Base-by-base conservation (phyloP, 345 rosid species). In the Alliaria petiolata region DNA sequence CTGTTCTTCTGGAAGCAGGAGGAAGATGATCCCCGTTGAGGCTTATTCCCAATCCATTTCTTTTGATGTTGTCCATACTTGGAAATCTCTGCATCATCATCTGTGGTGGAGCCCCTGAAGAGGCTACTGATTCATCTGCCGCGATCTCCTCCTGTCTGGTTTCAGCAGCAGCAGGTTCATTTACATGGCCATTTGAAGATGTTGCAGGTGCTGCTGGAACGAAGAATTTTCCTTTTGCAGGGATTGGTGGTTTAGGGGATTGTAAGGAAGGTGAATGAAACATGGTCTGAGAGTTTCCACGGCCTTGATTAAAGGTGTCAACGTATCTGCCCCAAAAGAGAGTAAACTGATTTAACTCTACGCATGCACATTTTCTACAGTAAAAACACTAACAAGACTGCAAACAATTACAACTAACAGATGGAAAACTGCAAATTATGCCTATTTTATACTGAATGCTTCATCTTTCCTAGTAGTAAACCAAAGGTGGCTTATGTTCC, bases 201-300 rank as follows among this genome's bases (percentile, higher is more conserved):
- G 78, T 35, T 84, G 85, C 66, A 46, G 88, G 43, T 56, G 70
- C 28, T 25, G 87, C 44, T 3, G 99, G 99, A 28, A 95, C 78
- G 75, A 95, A 92, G 74, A 95, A 90, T 63, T 90, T 95, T 2
- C 92, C 85, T 75, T 85, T 89, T 47, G 91, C 79, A 60, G 87
- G 78, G 16, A 74, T 80, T 25, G 86, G 84, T 33, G 96, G 90
- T 85, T 87, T 93, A 60, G 80, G 82, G 13, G 91, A 72, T 65
- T 89, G 86, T 55, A 74, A 57, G 28, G 88, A 45, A 11, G 92
- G 88, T 45, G 99, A 86, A 68, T 87, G 92, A 81, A 86, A 92
- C 63, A 65, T 64, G 19, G 35, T 59, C 83, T 86, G 83, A 78
- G 91, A 67, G 98, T 90, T 81, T 90, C 96, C 40, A 89, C 97